phyloP scores from a whole-genome alignment of 2,329 filamentous ascomycete species.

The Aspergillus sp. region DNA sequence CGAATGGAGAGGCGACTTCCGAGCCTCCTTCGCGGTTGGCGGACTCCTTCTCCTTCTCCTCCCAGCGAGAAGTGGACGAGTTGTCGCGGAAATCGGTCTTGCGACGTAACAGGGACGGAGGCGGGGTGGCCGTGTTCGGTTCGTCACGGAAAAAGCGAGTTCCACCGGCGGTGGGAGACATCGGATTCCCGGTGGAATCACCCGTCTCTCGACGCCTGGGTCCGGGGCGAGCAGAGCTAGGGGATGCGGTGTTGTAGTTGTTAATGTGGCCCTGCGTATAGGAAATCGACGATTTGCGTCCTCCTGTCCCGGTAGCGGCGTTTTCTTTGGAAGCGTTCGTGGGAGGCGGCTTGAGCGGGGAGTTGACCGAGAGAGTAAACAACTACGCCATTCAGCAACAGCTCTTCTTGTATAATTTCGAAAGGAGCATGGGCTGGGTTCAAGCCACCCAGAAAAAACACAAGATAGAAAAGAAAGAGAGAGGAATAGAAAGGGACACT shows the following conservation, averaged over 20 bases:
- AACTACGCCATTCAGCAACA: constrained; percentile 53
- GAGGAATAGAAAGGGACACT: background rate
- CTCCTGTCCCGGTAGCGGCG: constrained; percentile 42
- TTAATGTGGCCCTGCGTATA: constrained; percentile 59
- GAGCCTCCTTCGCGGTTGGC: constrained; percentile 38
- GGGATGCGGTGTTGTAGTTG: constrained; percentile 70
- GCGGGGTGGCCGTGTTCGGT: constrained; percentile 58
- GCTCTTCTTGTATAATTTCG: constrained; percentile 3
- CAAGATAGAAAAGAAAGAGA: background rate
- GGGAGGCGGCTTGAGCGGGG: constrained; percentile 80
- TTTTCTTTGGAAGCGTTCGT: constrained; percentile 64
- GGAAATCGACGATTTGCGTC: constrained; percentile 80
- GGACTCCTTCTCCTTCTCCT: constrained; percentile 54
- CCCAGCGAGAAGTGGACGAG: constrained; percentile 38
- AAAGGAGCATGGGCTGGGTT: background rate
- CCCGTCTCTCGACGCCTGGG: constrained; percentile 84
- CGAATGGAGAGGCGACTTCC: constrained; percentile 49
- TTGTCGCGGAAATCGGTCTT: constrained; percentile 62
- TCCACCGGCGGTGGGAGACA: constrained; percentile 47
- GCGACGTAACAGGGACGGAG: constrained; percentile 59
- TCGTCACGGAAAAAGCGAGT: constrained; percentile 51
- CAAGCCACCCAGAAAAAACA: background rate
- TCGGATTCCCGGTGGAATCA: constrained; percentile 58
- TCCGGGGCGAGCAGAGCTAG: constrained; percentile 70
- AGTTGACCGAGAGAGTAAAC: constrained; percentile 87